Evolutionary conservation across 2,329 filamentous ascomycete species (phyloP), one percentile per base, ranked within the genome.

Genomic region (Colletotrichum trifolii): DNA sequence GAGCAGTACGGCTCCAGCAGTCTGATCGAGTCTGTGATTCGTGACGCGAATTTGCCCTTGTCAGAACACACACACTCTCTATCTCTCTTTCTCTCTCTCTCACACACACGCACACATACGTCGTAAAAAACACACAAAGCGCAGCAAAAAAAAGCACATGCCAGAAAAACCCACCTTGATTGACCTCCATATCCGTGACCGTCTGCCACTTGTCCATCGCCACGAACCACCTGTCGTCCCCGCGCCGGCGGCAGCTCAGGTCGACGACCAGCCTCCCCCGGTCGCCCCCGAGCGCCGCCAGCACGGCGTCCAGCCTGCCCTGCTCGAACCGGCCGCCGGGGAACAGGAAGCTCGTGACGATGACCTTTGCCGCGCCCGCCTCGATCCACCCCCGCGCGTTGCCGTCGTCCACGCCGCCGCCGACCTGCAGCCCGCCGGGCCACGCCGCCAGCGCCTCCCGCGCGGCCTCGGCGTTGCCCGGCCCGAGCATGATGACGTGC

Each of bases 141-240:
- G 3, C 17, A 25, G 17, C 17, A 17, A 12, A 43, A 56, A 59
- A n/a, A n/a, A n/a, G n/a, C n/a, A n/a, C n/a, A n/a, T n/a, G n/a
- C n/a, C n/a, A n/a, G n/a, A n/a, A n/a, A n/a, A n/a, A 55, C 55
- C 38, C 45, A 58, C 95, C 92, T 84, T 92, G 83, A 68, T 90
- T 95, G 69, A 99, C 89, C 75, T 97, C 93, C 89, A 97, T 97
- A 73, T 97, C 93, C 2, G 96, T 98, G 60, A 98, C 90, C 1
- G 93, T 97, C 83, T 98, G 96, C 96, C 96, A 99, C 77, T 97
- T 97, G 78, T 99, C 93, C 91, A 97, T 99, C 60, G 96, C 95
- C n/a, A 99, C 96, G 73, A 92, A 94, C 96, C 96, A 99, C 43
- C 82, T 90, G 60, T 90, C 83, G 4, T 83, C 81, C 42, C 85